These are phyloP conservation scores for Paecilomyces niveus DNA, from an alignment of 2,329 filamentous ascomycete species.

Conservation along the genomic window DNA sequence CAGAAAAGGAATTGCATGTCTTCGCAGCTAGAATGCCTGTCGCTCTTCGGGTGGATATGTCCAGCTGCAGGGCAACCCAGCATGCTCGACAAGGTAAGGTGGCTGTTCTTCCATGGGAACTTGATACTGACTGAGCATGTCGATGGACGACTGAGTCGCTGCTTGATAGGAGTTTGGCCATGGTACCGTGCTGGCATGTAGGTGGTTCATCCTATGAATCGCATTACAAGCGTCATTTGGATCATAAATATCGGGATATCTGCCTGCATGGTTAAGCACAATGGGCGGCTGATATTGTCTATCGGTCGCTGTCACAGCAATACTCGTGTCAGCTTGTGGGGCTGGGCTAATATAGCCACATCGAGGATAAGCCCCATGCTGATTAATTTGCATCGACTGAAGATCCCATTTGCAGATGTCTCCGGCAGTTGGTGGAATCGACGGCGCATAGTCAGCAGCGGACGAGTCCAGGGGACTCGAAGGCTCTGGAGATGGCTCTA, in stretches of 20 bases:
- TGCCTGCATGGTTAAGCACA: background rate
- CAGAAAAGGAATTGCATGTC: background rate
- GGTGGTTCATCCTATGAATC: conserved; percentile 15
- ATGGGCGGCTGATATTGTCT: conserved; percentile 8
- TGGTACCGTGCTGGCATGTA: background rate
- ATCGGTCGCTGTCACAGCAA: background rate
- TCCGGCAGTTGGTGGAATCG: conserved; percentile 8
- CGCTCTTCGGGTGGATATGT: background rate
- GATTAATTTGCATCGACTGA: conserved; percentile 10
- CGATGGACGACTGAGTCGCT: background rate
- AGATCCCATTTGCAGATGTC: conserved; percentile 23
- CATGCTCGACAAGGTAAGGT: background rate
- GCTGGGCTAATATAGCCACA: conserved; percentile 15
- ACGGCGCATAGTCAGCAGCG: conserved; percentile 5
- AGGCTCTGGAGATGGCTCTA: conserved; percentile 33
- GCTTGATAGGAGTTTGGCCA: background rate
- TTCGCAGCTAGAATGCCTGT: background rate
- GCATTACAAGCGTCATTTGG: conserved; percentile 13
- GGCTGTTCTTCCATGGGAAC: background rate
- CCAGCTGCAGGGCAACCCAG: background rate
- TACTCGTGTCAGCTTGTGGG: background rate
- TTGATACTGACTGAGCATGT: background rate
- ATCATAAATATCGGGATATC: background rate
- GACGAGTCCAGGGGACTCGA: conserved; percentile 25
- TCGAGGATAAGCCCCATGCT: conserved; percentile 15